Conservation (phyloP, 805 yeast genomes). For the Candida patagonica region DNA sequence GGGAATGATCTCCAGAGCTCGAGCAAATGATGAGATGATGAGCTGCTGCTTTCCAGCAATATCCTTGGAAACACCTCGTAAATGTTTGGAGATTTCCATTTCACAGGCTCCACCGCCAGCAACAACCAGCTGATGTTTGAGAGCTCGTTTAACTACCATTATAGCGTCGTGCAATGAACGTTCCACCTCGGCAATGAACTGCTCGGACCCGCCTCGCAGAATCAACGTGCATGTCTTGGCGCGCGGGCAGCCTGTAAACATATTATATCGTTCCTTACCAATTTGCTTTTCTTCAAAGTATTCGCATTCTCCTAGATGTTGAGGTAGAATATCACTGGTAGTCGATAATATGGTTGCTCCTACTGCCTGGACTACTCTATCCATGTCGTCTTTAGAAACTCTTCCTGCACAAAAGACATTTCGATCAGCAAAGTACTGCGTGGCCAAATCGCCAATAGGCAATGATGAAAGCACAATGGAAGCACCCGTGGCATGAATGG, state of each 20-base stretch:
- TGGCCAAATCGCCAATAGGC: constrained; percentile 98
- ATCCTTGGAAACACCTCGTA: constrained; percentile 77
- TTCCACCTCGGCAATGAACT: constrained; percentile 95
- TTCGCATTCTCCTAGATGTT: constrained; percentile 78
- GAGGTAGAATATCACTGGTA: constrained; percentile 49
- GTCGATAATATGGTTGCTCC: constrained; percentile 82
- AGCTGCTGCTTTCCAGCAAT: constrained; percentile 96
- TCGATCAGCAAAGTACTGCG: constrained; percentile 95
- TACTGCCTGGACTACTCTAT: constrained; percentile 84
- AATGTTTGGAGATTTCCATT: constrained; percentile 86
- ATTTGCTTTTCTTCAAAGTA: constrained; percentile 87
- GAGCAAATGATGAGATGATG: constrained; percentile 85
- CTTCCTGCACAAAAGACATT: constrained; percentile 96
- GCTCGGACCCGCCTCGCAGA: constrained; percentile 97
- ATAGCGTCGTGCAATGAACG: constrained; percentile 96
- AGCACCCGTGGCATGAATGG: constrained; percentile 78
- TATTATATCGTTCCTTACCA: constrained; percentile 90
- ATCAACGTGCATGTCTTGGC: constrained; percentile 90
- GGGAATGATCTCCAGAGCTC: constrained; percentile 91
- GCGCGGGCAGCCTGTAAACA: constrained; percentile 86
- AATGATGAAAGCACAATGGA: constrained; percentile 85
- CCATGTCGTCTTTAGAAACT: constrained; percentile 81
- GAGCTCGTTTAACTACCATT: constrained; percentile 94
- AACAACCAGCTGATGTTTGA: constrained; percentile 76
- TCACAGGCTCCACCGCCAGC: constrained; percentile 99